Evolutionary conservation across 176 grass and related monocot species (phyloP).

Genomic region (Carex pumila): DNA sequence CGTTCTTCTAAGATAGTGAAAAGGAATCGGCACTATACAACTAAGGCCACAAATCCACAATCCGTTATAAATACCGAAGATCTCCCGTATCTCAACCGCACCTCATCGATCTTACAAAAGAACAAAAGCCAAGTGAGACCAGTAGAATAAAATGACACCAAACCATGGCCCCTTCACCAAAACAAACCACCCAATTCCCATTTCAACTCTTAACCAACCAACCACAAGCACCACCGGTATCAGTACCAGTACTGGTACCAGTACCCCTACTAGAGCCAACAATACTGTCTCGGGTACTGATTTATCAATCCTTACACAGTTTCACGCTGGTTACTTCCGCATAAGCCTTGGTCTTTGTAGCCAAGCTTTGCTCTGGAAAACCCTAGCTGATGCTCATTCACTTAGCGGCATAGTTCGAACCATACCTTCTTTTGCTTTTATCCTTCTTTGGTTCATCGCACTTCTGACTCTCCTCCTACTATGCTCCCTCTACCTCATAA

Average conservation of each 20-base stretch:
- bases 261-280: not conserved
- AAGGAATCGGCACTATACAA: too few species aligned
- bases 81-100: too few species aligned
- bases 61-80: too few species aligned
- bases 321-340: slow-evolving; percentile 90
- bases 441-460: slow-evolving; percentile 70
- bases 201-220: too few species aligned
- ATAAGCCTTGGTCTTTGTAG: slow-evolving; percentile 73
- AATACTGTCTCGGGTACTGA: not conserved
- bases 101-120: too few species aligned
- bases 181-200: too few species aligned
- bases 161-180: too few species aligned
- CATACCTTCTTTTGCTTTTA: slow-evolving; percentile 63
- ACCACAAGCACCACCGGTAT: too few species aligned
- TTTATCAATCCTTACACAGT: slow-evolving; percentile 48
- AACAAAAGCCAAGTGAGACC: too few species aligned
- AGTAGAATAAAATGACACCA: too few species aligned
- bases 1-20: not conserved
- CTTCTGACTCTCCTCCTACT: slow-evolving; percentile 55
- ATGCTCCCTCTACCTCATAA: slow-evolving; percentile 45
- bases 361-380: slow-evolving; percentile 87
- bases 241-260: too few species aligned
- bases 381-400: slow-evolving; percentile 37
- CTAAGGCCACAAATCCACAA: too few species aligned
- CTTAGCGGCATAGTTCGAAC: slow-evolving; percentile 18